A percentile compares a stretch with the other conserved stretches of the same genome.
Conservation (phyloP, 2,329 filamentous ascomycete species). For the Verticillium zaregamsianum region DNA sequence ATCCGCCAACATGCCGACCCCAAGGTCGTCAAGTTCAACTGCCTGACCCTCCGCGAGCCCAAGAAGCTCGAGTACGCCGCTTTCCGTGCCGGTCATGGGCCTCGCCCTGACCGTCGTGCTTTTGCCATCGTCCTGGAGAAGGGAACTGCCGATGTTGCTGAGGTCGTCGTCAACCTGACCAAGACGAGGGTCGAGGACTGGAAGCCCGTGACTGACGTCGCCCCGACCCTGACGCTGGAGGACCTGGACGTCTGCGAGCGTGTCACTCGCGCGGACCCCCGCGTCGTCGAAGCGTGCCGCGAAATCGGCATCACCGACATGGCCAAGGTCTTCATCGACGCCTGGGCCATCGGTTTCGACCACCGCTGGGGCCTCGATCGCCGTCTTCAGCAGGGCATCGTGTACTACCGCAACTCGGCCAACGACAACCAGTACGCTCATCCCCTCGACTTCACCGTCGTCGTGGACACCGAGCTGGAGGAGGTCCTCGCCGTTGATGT, state of each 20-base stretch:
- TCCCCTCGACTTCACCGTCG: constrained; percentile 59
- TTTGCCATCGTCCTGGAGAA: constrained; percentile 44
- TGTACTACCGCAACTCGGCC: constrained; percentile 19
- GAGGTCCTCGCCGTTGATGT: constrained; percentile 61
- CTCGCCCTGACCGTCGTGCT: constrained; percentile 42
- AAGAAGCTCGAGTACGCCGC: constrained; percentile 16
- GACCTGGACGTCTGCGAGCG: constrained; percentile 7
- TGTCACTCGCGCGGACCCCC: constrained; percentile 1
- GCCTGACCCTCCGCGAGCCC: constrained; percentile 17
- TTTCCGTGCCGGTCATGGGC: constrained; percentile 17
- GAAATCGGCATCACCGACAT: constrained; percentile 4
- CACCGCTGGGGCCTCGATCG: constrained; percentile 17
- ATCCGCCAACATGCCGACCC: constrained; percentile 17
- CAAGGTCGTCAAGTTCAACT: constrained; percentile 21
- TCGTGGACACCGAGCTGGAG: constrained; percentile 58
- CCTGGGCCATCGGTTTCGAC: constrained; percentile 29
- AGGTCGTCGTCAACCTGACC: constrained; percentile 18
- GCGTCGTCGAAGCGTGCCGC: constrained; percentile 49
- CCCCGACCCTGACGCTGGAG: constrained; percentile 2
- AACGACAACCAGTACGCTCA: constrained; percentile 15
- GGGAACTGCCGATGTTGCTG: constrained; percentile 29
- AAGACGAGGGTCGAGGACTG: constrained; percentile 16
- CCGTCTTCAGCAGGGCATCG: constrained; percentile 18
- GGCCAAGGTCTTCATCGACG: constrained; percentile 18
- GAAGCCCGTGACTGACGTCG: constrained; percentile 1